These are phyloP conservation scores for Basidiobolus meristosporus DNA, from an alignment of 371 early-diverging fungal species.

Conservation along the genomic window DNA sequence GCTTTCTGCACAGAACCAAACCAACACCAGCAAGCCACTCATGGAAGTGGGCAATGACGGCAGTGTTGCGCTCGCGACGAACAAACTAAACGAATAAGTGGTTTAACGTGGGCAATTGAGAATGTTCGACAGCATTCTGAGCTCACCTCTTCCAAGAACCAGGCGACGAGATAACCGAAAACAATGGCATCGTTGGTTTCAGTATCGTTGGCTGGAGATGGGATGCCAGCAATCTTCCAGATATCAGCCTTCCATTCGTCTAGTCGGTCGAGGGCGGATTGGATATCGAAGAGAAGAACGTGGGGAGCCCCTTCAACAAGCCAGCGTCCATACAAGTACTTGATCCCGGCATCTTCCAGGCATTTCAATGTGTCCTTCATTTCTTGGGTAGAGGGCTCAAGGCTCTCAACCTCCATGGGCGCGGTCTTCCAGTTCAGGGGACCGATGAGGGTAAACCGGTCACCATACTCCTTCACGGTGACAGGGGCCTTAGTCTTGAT, in stretches of 20 bases:
- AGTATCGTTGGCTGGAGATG: constrained; percentile 71
- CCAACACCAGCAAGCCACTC: constrained; percentile 93
- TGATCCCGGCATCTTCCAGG: constrained; percentile 55
- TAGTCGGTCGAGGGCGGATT: constrained; percentile 38
- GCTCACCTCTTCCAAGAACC: constrained; percentile 79
- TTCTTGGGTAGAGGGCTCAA: constrained; percentile 49
- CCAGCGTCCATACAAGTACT: constrained; percentile 82
- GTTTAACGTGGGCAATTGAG: constrained; percentile 4
- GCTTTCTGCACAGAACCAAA: constrained; percentile 68
- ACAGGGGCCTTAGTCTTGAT: constrained; percentile 91
- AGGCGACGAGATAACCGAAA: constrained; percentile 86
- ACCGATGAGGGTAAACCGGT: constrained; percentile 62
- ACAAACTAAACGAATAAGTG: too few species aligned
- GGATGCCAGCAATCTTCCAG: constrained; percentile 81
- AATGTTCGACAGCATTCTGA: background rate
- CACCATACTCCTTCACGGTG: constrained; percentile 83
- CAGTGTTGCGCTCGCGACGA: constrained; percentile 27
- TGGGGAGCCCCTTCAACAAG: constrained; percentile 83
- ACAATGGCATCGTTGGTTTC: constrained; percentile 88
- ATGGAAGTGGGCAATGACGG: constrained; percentile 89
- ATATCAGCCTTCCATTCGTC: constrained; percentile 93
- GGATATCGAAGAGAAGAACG: constrained; percentile 81
- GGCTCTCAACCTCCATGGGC: constrained; percentile 72
- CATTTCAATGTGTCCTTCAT: constrained; percentile 46
- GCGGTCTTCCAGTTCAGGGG: constrained; percentile 65